Evolutionary conservation across 75 land plant species (phyloP), one percentile per base, ranked within the genome.

Genomic region (Gnetum montanum): DNA sequence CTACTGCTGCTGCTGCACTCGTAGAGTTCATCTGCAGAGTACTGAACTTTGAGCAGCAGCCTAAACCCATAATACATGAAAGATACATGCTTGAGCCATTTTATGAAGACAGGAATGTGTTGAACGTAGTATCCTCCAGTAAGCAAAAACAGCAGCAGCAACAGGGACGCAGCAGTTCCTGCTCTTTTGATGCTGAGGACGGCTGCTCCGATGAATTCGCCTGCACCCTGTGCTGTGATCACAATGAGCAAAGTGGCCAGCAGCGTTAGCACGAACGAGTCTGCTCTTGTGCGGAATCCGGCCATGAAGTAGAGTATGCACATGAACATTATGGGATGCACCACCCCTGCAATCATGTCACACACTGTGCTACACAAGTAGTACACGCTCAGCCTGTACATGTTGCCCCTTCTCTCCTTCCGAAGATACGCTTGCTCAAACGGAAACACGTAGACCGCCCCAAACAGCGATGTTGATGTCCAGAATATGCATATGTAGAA

Each of bases 41-140:
- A 95, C 43, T 95, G 99, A 38, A 80, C 81, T 61, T 90, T 95
- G 50, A 86, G 60, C 6, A 94, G 70, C 28, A 94, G 85, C 35
- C 91, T 67, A 56, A 85, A 94, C 4, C 98, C 96, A 47, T 94
- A 86, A 71, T 79, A 84, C 60, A 90, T 69, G 67, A 85, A 90
- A 0, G 98, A 94, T n/a, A 76, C 20, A 52, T 94, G 83, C 68
- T 86, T 89, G 57, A 90, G 30, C 98, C 98, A 94, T 38, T 58
- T 71, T 72, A 94, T 86, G 61, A 90, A 94, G n/a, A 51, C 62
- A 2, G 98, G 98, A 49, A 94, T 80, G 58, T 94, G 90, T 96
- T 94, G 95, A 35, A 94, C 98, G 54, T 94, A 94, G 59, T 94
- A 94, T 16, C 98, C 98, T 60, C 98, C 98, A 26, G 90, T 81